Conservation (phyloP, 106 monocot species). For the Xerophyta viscosa region DNA sequence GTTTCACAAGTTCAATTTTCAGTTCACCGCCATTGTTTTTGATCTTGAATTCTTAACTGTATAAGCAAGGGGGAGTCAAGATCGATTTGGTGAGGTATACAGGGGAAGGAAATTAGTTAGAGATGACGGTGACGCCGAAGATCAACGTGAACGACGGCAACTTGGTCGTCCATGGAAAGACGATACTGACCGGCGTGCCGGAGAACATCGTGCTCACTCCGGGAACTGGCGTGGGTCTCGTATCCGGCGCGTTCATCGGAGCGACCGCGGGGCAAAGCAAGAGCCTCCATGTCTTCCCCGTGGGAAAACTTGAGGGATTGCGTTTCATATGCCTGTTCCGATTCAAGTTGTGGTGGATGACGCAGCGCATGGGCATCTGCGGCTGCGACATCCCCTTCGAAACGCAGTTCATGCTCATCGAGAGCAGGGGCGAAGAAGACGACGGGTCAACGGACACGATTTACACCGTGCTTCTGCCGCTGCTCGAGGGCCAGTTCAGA, state of each 20-base stretch:
- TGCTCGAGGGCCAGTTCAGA: slow-evolving; percentile 68
- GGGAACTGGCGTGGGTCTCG: slow-evolving; percentile 36
- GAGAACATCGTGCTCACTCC: slow-evolving; percentile 64
- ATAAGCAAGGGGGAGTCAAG: no score
- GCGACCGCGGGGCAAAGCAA: slow-evolving; percentile 31
- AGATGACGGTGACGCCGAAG: slow-evolving; percentile 68
- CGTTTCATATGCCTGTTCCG: slow-evolving; percentile 79
- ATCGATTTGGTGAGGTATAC: no score
- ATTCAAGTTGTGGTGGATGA: slow-evolving; percentile 98
- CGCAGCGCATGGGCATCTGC: slow-evolving; percentile 63
- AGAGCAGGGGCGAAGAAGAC: slow-evolving; percentile 24
- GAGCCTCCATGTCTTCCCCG: slow-evolving; percentile 65
- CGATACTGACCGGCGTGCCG: slow-evolving; percentile 57
- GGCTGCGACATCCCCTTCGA: slow-evolving; percentile 73
- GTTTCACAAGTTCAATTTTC: no score
- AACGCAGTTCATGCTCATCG: slow-evolving; percentile 82
- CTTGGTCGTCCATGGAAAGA: slow-evolving; percentile 52
- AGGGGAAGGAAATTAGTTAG: no score
- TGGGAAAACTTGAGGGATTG: slow-evolving; percentile 35
- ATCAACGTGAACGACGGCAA: slow-evolving; percentile 43
- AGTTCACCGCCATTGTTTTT: no score
- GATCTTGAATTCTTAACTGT: no score
- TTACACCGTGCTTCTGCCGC: slow-evolving; percentile 64
- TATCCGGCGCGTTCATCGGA: slow-evolving; percentile 69
- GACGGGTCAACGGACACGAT: slow-evolving; percentile 8